These are phyloP conservation scores for Pestalotiopsis sp. DNA, from an alignment of 2,329 filamentous ascomycete genomes.

Conservation along the genomic window DNA sequence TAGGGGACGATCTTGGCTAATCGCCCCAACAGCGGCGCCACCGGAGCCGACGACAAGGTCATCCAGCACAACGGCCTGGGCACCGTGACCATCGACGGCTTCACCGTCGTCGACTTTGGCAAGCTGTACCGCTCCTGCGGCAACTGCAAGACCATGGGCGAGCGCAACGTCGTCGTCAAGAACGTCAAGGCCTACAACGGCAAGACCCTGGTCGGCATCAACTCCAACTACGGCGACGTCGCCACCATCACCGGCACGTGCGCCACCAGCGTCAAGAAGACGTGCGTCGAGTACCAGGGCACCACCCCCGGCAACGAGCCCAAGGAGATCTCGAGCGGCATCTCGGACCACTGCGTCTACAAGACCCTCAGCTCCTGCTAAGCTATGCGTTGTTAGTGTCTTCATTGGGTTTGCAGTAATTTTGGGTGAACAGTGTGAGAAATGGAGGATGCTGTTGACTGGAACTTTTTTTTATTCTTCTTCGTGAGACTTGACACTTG, in stretches of 20 bases:
- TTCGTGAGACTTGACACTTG: not conserved
- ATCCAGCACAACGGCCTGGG: constrained; percentile 19
- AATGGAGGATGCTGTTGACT: not conserved
- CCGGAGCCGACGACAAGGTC: constrained; percentile 25
- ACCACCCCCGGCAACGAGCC: constrained; percentile 25
- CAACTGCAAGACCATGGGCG: constrained; percentile 38
- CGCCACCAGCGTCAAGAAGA: constrained; percentile 22
- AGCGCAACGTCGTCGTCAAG: constrained; percentile 32
- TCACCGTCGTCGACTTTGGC: constrained; percentile 41
- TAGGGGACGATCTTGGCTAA: too few relatives aligned
- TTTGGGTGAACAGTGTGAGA: not conserved
- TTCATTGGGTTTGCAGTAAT: not conserved
- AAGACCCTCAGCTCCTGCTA: constrained; percentile 14
- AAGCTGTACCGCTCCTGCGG: constrained; percentile 51
- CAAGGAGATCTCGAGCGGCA: constrained; percentile 20
- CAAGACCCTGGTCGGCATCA: constrained; percentile 34
- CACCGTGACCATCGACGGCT: constrained; percentile 24
- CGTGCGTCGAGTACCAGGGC: constrained; percentile 24
- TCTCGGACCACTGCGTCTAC: constrained; percentile 22
- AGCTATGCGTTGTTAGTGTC: not conserved
- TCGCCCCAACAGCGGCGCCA: constrained; percentile 28
- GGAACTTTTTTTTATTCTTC: not conserved
- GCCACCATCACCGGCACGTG: constrained; percentile 26
- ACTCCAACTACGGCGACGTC: constrained; percentile 40
- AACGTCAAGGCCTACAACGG: constrained; percentile 34